Evolutionary conservation across 2,329 filamentous ascomycete genomes (phyloP).

Genomic region (Fusarium sp.): DNA sequence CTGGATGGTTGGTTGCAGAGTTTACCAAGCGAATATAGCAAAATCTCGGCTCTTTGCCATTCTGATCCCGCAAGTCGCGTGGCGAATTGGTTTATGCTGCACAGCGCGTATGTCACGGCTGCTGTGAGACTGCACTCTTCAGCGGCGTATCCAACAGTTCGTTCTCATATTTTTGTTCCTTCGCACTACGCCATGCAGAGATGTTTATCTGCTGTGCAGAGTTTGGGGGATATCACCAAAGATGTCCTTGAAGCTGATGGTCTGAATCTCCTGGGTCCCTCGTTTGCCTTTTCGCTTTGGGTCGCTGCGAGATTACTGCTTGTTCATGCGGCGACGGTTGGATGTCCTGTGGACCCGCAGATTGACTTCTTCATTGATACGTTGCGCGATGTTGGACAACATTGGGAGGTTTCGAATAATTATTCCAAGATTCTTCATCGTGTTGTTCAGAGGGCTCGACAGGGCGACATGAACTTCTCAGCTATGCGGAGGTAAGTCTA

Average conservation of each 20-base stretch:
- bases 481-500: conserved; percentile 53
- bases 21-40: conserved; percentile 56
- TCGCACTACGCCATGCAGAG: conserved; percentile 58
- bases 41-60: conserved; percentile 57
- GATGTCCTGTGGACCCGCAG: conserved; percentile 49
- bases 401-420: conserved; percentile 56
- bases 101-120: conserved; percentile 56
- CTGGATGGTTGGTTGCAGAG: conserved; percentile 55
- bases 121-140: conserved; percentile 57
- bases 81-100: conserved; percentile 59
- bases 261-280: conserved; percentile 54
- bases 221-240: conserved; percentile 54
- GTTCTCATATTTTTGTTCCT: conserved; percentile 54
- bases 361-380: conserved; percentile 58
- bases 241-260: conserved; percentile 57
- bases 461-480: conserved; percentile 50
- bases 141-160: conserved; percentile 53
- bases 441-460: conserved; percentile 50
- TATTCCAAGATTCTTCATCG: conserved; percentile 54
- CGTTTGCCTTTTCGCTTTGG: conserved; percentile 58
- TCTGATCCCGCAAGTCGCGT: conserved; percentile 57
- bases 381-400: conserved; percentile 52
- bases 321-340: conserved; percentile 53
- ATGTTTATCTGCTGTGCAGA: conserved; percentile 56
- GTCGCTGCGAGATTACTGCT: conserved; percentile 53